Base-by-base conservation (phyloP, 768 basidiomycete genomes). In the Hebeloma cylindrosporum region DNA sequence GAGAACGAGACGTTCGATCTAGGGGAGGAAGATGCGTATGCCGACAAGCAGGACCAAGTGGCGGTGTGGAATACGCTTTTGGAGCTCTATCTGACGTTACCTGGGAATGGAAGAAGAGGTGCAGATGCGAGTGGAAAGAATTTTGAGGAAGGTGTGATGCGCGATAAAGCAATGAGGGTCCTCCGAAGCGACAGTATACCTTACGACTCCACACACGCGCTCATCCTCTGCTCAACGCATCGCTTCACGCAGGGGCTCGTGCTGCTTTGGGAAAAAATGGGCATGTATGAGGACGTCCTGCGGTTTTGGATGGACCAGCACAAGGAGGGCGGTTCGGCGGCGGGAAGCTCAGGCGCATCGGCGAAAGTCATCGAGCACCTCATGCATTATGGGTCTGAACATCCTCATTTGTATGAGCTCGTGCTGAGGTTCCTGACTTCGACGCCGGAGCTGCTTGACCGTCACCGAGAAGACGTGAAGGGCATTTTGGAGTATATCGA, bases 31-130 rank as follows among this genome's bases (percentile, higher is more conserved):
- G 79, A 79, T 29, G 77, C 78, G 38, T 60, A 64, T 18, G 30
- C 49, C 14, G 87, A 88, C 48, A 73, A 70, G 55, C 62, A 64
- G 7, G 90, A 94, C 58, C 91, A 92, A 57, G 73, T 78, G 7
- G 85, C 93, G 0, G 83, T 97, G 2, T 97, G 94, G 94, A 96
- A 95, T 66, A 97, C 94, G 7, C 72, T 98, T 2, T 69, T 98
- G 47, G 95, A 99, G 65, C 77, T 99, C 8, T 97, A 97, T 62
- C 77, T 99, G 33, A 78, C 83, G 6, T 61, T 75, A 26, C 75
- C 78, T n/a, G 59, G 61, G 22, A 53, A 60, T 5, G 14, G 52
- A n/a, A n/a, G n/a, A n/a, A n/a, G n/a, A 43, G 26, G 53, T 3
- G 28, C 21, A 18, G 36, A 41, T 3, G 36, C 39, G 9, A 44